Evolutionary conservation across 164 flowering plant genomes (phyloP), one percentile per base, ranked within the genome.

Genomic region (Umbellularia californica): DNA sequence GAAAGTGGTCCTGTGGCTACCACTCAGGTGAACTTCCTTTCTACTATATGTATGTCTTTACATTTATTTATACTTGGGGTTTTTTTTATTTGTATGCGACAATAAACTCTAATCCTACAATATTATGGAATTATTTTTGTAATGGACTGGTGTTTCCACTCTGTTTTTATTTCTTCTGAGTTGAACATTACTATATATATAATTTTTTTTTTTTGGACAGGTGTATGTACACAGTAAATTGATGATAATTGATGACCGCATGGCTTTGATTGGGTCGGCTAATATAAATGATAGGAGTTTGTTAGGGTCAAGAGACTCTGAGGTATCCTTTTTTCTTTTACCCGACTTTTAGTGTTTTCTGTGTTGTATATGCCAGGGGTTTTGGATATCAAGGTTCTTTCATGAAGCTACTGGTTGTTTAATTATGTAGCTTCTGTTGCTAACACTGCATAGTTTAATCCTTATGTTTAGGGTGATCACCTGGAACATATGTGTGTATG

Each of bases 261-360:
- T 79, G 41, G 77, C 85, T 14, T 79, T 96, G 79, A 79, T 94
- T 84, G 99, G 99, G 76, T 96, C 99, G 19, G 97, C 99, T 73
- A 96, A 96, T 74, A 91, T 96, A 65, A 96, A 96, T 83, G 99
- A 96, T 72, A 83, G 99, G 75, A 96, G 99, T 82, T 86, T 96
- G 78, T 93, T 96, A 64, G 99, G 99, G 65, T 91, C 96, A 64
- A 84, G 99, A 84, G 99, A 95, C 79, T 95, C 99, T 65, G 99
- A 95, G 97, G 99, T 95, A 90, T 68, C 47, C 33, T 62, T 41
- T 69, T 19, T 35, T 15, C 4, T 65, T 65, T 50, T 20, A 15
- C 27, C 15, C 5, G 20, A 12, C 33, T 27, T 27, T 11, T 30
- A 55, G n/a, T 55, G 20, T 55, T 14, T 55, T 55, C 60, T 55